phyloP scores from a whole-genome alignment of 345 rosid species.

The Citrus unshiu region DNA sequence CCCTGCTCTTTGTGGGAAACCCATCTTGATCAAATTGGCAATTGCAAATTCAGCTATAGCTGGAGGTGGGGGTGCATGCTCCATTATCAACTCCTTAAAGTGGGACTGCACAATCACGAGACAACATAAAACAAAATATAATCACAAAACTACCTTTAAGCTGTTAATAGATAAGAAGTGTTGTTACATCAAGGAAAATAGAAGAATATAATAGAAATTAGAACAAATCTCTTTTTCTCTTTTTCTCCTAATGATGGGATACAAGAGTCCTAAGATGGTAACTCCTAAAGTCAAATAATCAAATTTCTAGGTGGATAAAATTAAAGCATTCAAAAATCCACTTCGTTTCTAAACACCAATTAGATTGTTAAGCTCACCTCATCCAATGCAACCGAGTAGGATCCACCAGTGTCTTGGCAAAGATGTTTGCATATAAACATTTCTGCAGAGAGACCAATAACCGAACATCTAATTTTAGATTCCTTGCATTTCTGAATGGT shows the following conservation, averaged over 20 bases:
- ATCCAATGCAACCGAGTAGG: slow-evolving; percentile 75
- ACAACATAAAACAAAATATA: neutral
- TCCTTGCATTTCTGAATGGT: slow-evolving; percentile 78
- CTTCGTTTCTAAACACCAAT: neutral
- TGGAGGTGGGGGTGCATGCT: slow-evolving; percentile 98
- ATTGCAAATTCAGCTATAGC: slow-evolving; percentile 89
- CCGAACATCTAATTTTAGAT: slow-evolving; percentile 80
- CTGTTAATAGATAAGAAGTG: neutral
- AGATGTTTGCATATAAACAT: slow-evolving; percentile 84
- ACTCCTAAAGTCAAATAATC: neutral
- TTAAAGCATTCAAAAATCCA: neutral
- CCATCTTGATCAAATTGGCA: slow-evolving; percentile 90
- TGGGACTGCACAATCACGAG: slow-evolving; percentile 46
- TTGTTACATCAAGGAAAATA: neutral
- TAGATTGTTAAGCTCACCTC: slow-evolving; percentile 55
- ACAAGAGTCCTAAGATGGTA: neutral
- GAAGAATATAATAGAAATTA: neutral
- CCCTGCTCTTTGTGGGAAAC: slow-evolving; percentile 87
- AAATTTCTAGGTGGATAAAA: neutral
- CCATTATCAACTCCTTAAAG: slow-evolving; percentile 71
- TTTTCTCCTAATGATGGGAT: too few relatives aligned
- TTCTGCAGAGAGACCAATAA: slow-evolving; percentile 92
- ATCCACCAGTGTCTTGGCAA: slow-evolving; percentile 90
- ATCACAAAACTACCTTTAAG: neutral
- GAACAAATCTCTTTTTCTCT: neutral